A percentile compares a stretch with the other conserved stretches of the same genome.
phyloP scores from a whole-genome alignment of 1,284 basidiomycete genomes.

The Gomphus sp. region DNA sequence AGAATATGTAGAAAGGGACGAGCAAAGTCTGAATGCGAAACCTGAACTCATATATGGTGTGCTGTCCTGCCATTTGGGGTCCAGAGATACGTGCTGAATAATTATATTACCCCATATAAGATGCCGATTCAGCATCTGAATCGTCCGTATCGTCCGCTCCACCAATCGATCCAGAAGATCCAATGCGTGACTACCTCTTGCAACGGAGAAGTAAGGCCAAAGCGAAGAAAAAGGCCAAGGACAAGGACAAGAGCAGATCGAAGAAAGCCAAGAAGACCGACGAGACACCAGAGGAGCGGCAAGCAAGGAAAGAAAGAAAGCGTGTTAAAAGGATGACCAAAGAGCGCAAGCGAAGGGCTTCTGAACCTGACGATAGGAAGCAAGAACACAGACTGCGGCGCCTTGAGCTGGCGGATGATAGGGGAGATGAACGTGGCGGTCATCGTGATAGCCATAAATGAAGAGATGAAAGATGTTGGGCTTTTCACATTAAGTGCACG shows the following conservation, averaged over 20 bases:
- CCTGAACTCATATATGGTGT: conserved; percentile 62
- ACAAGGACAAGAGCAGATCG: conserved; percentile 39
- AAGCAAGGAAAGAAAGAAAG: conserved; percentile 58
- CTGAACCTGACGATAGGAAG: conserved; percentile 25
- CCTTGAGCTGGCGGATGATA: conserved; percentile 3
- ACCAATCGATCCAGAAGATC: conserved; percentile 89
- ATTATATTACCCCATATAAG: conserved; percentile 20
- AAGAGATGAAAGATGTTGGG: background rate
- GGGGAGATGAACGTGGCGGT: background rate
- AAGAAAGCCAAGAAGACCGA: conserved; percentile 47
- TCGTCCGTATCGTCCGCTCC: conserved; percentile 59
- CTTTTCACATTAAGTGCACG: too few relatives aligned
- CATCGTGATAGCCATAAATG: background rate
- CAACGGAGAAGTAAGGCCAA: conserved; percentile 62
- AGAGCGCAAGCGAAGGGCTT: conserved; percentile 30
- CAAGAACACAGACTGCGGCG: conserved; percentile 10
- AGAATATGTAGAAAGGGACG: conserved; percentile 80
- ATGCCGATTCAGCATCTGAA: conserved; percentile 43
- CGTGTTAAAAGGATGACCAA: conserved; percentile 47
- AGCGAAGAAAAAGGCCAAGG: conserved; percentile 29
- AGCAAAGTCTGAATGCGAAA: conserved; percentile 77
- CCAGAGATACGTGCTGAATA: background rate
- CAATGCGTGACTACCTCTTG: conserved; percentile 88
- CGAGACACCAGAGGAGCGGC: conserved; percentile 72
- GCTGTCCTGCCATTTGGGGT: conserved; percentile 18